Evolutionary conservation across 345 rosid genomes (phyloP).

Genomic region (Syzygium grande): DNA sequence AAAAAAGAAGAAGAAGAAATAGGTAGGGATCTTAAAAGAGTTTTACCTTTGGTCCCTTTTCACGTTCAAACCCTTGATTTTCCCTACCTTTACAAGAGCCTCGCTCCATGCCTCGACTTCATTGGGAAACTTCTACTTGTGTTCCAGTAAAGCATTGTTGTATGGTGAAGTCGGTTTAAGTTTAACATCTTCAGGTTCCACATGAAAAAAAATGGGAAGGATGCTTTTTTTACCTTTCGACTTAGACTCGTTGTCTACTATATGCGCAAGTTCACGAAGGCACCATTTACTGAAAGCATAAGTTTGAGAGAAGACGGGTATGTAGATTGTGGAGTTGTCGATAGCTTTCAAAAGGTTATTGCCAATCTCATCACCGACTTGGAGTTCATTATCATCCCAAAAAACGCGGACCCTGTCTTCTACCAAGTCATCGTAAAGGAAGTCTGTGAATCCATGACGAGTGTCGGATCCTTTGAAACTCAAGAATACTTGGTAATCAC

Average conservation of each 20-base stretch:
- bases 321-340: background rate
- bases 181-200: background rate
- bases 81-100: background rate
- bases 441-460: background rate
- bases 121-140: fast-evolving
- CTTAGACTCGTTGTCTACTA: background rate
- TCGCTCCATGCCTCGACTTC: background rate
- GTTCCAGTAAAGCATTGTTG: fast-evolving
- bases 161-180: background rate
- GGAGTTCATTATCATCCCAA: background rate
- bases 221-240: background rate
- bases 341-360: background rate
- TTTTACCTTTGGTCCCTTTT: background rate
- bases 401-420: background rate
- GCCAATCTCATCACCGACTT: fast-evolving
- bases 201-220: background rate
- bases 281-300: background rate
- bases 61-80: background rate
- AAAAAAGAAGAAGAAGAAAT: no score
- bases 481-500: background rate
- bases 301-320: background rate
- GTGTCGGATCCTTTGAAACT: background rate
- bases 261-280: background rate
- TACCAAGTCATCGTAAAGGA: background rate
- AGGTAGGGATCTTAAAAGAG: background rate